Percentiles rank a stretch among this genome's conserved stretches.
These are phyloP conservation scores for Globisporangium splendens DNA, from an alignment of 352 stramenopile genomes.

Conservation along the genomic window DNA sequence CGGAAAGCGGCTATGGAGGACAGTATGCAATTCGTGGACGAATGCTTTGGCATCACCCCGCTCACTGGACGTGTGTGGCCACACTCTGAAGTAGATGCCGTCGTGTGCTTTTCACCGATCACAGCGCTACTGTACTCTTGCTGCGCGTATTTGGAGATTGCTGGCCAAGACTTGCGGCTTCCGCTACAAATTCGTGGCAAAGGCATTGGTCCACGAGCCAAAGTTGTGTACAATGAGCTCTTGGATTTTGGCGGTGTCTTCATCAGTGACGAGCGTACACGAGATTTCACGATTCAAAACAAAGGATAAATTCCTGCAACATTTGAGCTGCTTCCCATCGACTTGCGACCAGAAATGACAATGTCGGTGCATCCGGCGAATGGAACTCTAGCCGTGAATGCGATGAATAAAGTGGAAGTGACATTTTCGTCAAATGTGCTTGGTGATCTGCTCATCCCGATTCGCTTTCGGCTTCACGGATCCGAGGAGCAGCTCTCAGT, in stretches of 20 bases:
- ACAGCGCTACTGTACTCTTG: constrained; percentile 81
- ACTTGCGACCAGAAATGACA: constrained; percentile 25
- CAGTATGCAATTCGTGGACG: constrained; percentile 92
- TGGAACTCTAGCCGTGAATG: constrained; percentile 69
- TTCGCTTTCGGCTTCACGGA: constrained; percentile 85
- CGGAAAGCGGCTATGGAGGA: constrained; percentile 88
- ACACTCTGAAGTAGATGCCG: constrained; percentile 89
- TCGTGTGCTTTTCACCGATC: constrained; percentile 86
- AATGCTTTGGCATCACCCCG: constrained; percentile 90
- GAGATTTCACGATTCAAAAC: constrained; percentile 92
- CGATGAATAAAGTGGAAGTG: constrained; percentile 81
- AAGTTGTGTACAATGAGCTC: constrained; percentile 91
- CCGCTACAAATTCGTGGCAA: constrained; percentile 86
- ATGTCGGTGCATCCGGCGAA: constrained; percentile 42
- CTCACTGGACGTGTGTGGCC: constrained; percentile 90
- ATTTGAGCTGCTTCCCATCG: constrained; percentile 59
- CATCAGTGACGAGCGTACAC: constrained; percentile 84
- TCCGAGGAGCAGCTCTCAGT: constrained; percentile 80
- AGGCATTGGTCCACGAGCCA: constrained; percentile 91
- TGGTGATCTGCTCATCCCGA: constrained; percentile 82
- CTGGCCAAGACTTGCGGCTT: constrained; percentile 85
- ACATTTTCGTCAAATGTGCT: constrained; percentile 86
- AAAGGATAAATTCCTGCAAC: constrained; percentile 91
- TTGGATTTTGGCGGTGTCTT: constrained; percentile 95
- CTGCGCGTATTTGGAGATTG: constrained; percentile 86